Evolutionary conservation across 371 early-diverging fungal genomes (phyloP).

Genomic region (Apophysomyces elegans): DNA sequence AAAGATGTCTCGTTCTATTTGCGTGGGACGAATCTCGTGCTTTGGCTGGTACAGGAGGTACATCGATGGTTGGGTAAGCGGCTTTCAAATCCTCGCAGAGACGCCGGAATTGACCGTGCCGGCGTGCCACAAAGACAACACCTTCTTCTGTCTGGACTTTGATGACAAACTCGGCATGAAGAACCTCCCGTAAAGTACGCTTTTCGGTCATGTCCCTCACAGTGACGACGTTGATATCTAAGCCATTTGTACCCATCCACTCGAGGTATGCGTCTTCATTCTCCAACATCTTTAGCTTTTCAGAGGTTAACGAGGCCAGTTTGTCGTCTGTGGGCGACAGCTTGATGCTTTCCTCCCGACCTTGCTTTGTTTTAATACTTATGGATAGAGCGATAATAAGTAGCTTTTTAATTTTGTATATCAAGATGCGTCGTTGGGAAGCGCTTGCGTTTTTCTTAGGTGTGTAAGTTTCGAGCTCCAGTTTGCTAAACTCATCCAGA

Average conservation of each 20-base stretch:
- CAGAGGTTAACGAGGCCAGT: background rate
- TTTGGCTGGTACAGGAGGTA: conserved; percentile 36
- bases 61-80: conserved; percentile 29
- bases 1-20: conserved; percentile 14
- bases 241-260: conserved; percentile 31
- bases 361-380: conserved; percentile 46
- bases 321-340: conserved; percentile 15
- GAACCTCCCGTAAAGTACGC: conserved; percentile 26
- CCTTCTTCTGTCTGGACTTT: conserved; percentile 19
- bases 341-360: conserved; percentile 44
- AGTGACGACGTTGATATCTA: conserved; percentile 31
- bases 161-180: conserved; percentile 40
- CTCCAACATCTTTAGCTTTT: conserved; percentile 8
- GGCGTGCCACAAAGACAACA: conserved; percentile 28
- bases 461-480: conserved; percentile 34
- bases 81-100: conserved; percentile 27
- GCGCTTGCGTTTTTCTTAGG: conserved; percentile 30
- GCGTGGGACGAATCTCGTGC: conserved; percentile 24
- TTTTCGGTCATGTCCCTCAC: conserved; percentile 33
- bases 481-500: conserved; percentile 37
- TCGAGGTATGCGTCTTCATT: conserved; percentile 30
- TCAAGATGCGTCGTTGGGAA: conserved; percentile 39
- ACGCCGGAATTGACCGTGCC: conserved; percentile 40
- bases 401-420: conserved; percentile 41
- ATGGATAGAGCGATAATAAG: conserved; percentile 40